phyloP scores from a whole-genome alignment of 352 stramenopile species.

The Pythium aphanidermatum region DNA sequence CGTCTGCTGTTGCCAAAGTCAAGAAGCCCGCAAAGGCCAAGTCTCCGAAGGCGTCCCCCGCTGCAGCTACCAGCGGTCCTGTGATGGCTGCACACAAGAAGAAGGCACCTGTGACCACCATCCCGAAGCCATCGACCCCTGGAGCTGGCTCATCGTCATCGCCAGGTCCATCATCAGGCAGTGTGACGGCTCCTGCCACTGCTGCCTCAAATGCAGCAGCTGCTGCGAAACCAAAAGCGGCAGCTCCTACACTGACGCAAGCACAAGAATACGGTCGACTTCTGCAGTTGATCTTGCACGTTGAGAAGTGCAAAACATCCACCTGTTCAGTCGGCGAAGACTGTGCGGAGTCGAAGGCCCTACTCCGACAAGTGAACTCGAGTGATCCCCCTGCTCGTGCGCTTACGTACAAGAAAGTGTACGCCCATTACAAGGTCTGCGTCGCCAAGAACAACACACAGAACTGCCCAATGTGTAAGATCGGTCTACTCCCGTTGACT shows the following conservation, averaged over 20 bases:
- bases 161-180: constrained; percentile 4
- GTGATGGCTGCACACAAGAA: constrained; percentile 23
- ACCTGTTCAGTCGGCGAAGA: constrained; percentile 64
- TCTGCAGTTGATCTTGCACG: constrained; percentile 81
- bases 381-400: constrained; percentile 65
- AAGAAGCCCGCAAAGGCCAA: constrained; percentile 60
- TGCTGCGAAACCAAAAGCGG: constrained; percentile 20
- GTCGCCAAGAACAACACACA: constrained; percentile 69
- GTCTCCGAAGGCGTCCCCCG: constrained; percentile 41
- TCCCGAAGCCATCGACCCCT: constrained; percentile 14
- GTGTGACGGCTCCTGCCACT: background rate
- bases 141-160: constrained; percentile 13
- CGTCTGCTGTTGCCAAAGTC: constrained; percentile 54
- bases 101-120: constrained; percentile 7
- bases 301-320: constrained; percentile 67
- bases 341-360: constrained; percentile 64
- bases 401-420: constrained; percentile 85
- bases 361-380: constrained; percentile 70
- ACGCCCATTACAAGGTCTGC: constrained; percentile 76
- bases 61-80: constrained; percentile 3
- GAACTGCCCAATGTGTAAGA: constrained; percentile 84
- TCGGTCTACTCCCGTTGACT: constrained; percentile 41
- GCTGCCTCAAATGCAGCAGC: background rate
- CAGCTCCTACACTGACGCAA: constrained; percentile 4
- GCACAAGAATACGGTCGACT: constrained; percentile 79